phyloP scores from a whole-genome alignment of 192 early-diverging fungal genomes.

The Glomus cerebriforme region DNA sequence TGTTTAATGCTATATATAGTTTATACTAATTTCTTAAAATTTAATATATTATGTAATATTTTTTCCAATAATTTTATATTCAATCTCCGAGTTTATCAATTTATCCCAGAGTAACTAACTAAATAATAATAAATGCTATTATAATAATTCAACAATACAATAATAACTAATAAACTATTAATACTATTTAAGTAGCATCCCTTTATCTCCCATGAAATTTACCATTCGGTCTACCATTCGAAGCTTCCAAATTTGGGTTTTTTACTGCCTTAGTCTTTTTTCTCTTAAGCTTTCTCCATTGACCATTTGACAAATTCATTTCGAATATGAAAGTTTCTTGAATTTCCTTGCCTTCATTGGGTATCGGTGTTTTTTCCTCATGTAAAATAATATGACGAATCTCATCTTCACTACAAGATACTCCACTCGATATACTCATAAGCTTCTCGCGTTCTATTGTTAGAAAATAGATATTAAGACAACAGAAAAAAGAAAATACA shows the following conservation, averaged over 20 bases:
- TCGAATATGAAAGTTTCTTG: slow-evolving; percentile 29
- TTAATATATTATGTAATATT: too few species aligned
- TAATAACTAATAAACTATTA: too few species aligned
- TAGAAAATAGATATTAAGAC: neutral
- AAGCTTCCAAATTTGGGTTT: neutral
- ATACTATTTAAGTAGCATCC: too few species aligned
- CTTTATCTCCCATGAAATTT: neutral
- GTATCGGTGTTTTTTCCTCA: neutral
- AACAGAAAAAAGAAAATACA: neutral
- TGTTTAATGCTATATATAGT: too few species aligned
- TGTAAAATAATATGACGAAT: slow-evolving; percentile 17
- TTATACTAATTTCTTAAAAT: too few species aligned
- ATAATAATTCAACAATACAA: too few species aligned
- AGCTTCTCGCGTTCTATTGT: neutral
- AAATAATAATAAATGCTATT: too few species aligned
- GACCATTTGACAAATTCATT: slow-evolving; percentile 21
- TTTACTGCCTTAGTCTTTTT: slow-evolving; percentile 8
- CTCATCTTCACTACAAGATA: neutral
- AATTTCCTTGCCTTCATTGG: slow-evolving; percentile 21
- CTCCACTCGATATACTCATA: neutral
- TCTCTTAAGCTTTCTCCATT: slow-evolving; percentile 31
- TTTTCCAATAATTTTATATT: too few species aligned
- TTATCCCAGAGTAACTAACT: too few species aligned
- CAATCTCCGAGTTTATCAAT: too few species aligned
- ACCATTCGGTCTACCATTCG: slow-evolving; percentile 6